A percentile compares a stretch with the other conserved stretches of the same genome.
Conservation (phyloP, 2,329 filamentous ascomycete genomes). For the Cladosporium sp. region DNA sequence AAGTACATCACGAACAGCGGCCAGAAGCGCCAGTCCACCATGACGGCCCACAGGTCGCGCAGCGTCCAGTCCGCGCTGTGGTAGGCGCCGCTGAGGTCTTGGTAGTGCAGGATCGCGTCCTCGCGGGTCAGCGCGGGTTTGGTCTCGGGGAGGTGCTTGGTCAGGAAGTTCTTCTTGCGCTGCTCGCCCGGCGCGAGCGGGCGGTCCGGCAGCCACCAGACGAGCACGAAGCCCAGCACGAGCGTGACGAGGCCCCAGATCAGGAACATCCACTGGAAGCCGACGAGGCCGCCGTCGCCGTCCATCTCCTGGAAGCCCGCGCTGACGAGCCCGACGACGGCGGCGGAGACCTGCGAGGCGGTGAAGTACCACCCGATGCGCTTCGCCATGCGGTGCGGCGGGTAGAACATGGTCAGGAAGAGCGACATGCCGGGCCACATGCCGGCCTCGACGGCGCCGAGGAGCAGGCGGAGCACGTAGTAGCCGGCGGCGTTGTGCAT, state of each 20-base stretch:
- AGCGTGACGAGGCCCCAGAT: slow-evolving; percentile 73
- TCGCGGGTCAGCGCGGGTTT: slow-evolving; percentile 68
- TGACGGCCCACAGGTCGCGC: slow-evolving; percentile 61
- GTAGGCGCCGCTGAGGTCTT: slow-evolving; percentile 75
- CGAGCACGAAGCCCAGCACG: slow-evolving; percentile 62
- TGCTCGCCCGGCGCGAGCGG: slow-evolving; percentile 66
- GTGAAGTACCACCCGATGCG: slow-evolving; percentile 87
- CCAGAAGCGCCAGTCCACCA: slow-evolving; percentile 85
- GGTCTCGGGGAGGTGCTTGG: slow-evolving; percentile 61
- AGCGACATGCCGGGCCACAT: slow-evolving; percentile 97
- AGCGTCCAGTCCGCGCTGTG: slow-evolving; percentile 66
- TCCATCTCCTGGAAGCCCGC: slow-evolving; percentile 92
- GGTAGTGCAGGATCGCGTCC: slow-evolving; percentile 76
- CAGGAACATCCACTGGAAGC: slow-evolving; percentile 90
- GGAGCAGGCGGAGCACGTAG: slow-evolving; percentile 75
- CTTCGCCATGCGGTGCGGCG: slow-evolving; percentile 77
- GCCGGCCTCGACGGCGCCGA: slow-evolving; percentile 81
- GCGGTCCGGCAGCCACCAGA: slow-evolving; percentile 89
- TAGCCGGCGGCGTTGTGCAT: slow-evolving; percentile 79
- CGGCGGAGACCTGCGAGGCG: slow-evolving; percentile 79
- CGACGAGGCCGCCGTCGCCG: slow-evolving; percentile 65
- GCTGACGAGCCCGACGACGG: slow-evolving; percentile 82
- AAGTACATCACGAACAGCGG: slow-evolving; percentile 88
- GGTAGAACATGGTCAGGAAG: slow-evolving; percentile 87
- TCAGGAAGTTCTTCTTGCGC: slow-evolving; percentile 45